Base-by-base conservation (phyloP, 306 rosid species). In the Dicorynia guianensis region DNA sequence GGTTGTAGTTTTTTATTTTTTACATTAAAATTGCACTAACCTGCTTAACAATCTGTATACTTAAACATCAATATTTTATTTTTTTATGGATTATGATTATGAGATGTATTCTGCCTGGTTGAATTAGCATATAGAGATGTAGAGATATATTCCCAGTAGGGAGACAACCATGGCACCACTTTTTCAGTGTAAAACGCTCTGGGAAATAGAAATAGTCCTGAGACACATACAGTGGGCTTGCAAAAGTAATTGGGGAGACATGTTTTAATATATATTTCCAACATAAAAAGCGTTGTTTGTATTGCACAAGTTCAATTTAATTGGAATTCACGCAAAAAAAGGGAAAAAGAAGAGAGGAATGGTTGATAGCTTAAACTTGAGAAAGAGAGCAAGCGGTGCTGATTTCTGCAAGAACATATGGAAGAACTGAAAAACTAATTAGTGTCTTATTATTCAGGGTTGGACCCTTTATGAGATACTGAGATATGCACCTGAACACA, bases 391-490 rank as follows among this genome's bases (percentile, higher is more conserved):
- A 50, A 44, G 54, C 11, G 38, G 66, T 25, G 38, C 42, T 19
- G 15, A 46, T 76, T 56, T 63, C 35, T 61, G 17, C 49, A 12
- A 12, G 11, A 4, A 4, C 17, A 48, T 34, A 48, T 39, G 7
- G 78, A 80, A 72, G 74, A 62, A 76, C 20, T 25, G 62, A 36
- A 63, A 35, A 12, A 48, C 65, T 74, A 44, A 77, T 40, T 77
- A 70, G 53, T 38, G 62, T 80, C 33, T 39, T 66, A n/a, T 74
- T 65, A 69, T 78, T 80, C 89, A 95, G 97, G 97, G 97, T 61
- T 95, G 98, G 97, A 95, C 98, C 70, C 79, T 95, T 78, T 92
- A 87, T 81, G 98, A 92, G 88, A 85, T 95, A 36, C 80, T 95
- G n/a, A 86, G 87, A 77, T 95, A 95, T 87, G 96, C 77, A 67